A percentile compares a stretch with the other conserved stretches of the same genome.
Conservation (phyloP, 1,284 basidiomycete species). For the Ustilago tritici region DNA sequence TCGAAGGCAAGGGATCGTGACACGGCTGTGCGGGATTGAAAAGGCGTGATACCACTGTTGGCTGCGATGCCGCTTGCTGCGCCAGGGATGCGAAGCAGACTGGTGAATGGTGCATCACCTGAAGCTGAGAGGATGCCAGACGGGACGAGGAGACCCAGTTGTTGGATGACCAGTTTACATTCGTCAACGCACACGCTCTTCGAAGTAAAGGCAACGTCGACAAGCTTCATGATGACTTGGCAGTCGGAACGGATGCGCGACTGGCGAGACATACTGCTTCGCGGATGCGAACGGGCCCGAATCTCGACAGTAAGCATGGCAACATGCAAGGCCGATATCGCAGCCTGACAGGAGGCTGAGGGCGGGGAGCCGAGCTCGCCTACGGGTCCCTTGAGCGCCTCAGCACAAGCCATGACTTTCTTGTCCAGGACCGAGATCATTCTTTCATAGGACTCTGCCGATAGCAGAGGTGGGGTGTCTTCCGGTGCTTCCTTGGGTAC, state of each 20-base stretch:
- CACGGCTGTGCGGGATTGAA: too few species aligned
- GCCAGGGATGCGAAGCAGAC: constrained; percentile 15
- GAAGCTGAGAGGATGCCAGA: not conserved
- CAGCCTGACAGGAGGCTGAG: not conserved
- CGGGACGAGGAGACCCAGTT: constrained; percentile 19
- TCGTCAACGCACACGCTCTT: not conserved
- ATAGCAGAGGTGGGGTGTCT: constrained; percentile 12
- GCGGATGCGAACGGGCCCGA: constrained; percentile 1
- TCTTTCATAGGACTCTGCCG: constrained; percentile 16
- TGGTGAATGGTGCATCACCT: too few species aligned
- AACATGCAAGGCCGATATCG: constrained; percentile 15
- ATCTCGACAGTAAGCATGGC: constrained; percentile 25
- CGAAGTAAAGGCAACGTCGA: constrained; percentile 10
- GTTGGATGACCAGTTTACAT: constrained; percentile 16
- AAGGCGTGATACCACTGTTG: not conserved
- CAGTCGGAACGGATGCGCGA: constrained; percentile 19
- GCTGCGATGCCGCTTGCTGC: constrained; percentile 26
- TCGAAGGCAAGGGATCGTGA: not conserved
- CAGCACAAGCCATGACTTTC: constrained; percentile 22
- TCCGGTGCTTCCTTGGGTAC: not conserved
- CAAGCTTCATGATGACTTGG: constrained; percentile 10
- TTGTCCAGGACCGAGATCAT: constrained; percentile 27
- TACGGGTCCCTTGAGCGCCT: not conserved
- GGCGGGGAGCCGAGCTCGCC: not conserved
- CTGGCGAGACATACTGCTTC: not conserved